Percentiles rank a stretch among this genome's conserved stretches.
Evolutionary conservation across 164 flowering plant species (phyloP).

Genomic region (Protea cynaroides): DNA sequence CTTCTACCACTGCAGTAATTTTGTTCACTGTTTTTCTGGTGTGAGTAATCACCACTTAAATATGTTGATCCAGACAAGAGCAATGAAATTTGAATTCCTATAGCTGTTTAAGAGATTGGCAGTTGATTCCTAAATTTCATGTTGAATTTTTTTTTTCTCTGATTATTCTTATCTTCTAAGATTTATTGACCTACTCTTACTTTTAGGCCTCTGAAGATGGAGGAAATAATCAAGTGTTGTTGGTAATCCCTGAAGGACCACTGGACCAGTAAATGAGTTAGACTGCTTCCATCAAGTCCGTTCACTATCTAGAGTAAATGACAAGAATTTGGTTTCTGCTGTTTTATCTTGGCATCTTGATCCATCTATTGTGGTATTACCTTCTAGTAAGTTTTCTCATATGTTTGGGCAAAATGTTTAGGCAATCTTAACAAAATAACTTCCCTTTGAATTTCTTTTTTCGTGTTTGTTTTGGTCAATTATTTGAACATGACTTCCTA

Average conservation of each 20-base stretch:
- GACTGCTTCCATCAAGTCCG: slow-evolving; percentile 24
- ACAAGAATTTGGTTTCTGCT: slow-evolving; percentile 52
- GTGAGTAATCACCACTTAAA: too few species aligned
- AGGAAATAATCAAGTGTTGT: slow-evolving; percentile 32
- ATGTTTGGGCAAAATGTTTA: background rate
- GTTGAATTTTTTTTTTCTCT: background rate
- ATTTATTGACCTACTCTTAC: background rate
- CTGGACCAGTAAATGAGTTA: slow-evolving; percentile 25
- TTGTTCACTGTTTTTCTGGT: too few species aligned
- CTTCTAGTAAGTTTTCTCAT: slow-evolving; percentile 48
- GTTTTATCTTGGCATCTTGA: slow-evolving; percentile 61
- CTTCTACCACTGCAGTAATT: too few species aligned
- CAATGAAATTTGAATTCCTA: too few species aligned
- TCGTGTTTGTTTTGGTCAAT: too few species aligned
- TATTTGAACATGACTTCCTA: too few species aligned
- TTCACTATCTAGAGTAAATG: slow-evolving; percentile 50
- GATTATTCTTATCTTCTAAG: slow-evolving; percentile 7
- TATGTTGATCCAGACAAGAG: too few species aligned
- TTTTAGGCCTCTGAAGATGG: slow-evolving; percentile 41
- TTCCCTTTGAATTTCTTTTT: background rate
- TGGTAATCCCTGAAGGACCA: slow-evolving; percentile 50
- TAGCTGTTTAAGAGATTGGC: too few species aligned
- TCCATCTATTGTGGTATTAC: slow-evolving; percentile 37
- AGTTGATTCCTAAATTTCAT: background rate
- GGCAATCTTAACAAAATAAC: background rate